phyloP scores from a whole-genome alignment of 306 rosid genomes.

The Citrullus colocynthis region DNA sequence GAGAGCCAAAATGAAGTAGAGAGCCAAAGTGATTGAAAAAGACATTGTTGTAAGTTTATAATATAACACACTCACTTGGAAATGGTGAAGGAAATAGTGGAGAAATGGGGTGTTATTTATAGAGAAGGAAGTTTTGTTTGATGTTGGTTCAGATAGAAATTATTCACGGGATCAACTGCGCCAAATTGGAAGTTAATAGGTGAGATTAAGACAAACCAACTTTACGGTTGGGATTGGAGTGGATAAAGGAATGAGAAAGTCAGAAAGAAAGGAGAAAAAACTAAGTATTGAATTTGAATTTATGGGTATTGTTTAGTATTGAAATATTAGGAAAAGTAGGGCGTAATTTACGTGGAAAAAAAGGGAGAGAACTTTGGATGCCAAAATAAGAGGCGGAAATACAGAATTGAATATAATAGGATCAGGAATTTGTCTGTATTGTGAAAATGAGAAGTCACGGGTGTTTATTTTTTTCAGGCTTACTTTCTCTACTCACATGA shows the following conservation, averaged over 20 bases:
- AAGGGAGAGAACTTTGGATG: background rate
- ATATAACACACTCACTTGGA: background rate
- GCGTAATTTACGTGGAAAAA: conserved; percentile 9
- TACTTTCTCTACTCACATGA: conserved; percentile 1
- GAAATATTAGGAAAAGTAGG: background rate
- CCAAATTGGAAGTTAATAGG: conserved; percentile 22
- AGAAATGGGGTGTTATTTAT: background rate
- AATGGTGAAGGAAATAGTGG: background rate
- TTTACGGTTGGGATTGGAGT: conserved; percentile 7
- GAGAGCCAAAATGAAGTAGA: conserved; percentile 20
- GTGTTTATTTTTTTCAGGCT: background rate
- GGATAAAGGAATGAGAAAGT: conserved; percentile 9
- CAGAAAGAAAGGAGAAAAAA: background rate
- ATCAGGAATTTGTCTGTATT: background rate
- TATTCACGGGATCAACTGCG: conserved; percentile 59
- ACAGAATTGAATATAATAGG: background rate
- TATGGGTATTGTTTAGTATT: background rate
- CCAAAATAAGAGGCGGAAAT: conserved; percentile 4
- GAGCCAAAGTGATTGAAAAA: background rate
- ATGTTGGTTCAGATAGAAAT: background rate
- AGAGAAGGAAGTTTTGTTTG: background rate
- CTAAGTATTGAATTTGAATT: background rate
- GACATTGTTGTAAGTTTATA: conserved; percentile 12
- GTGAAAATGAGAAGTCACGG: background rate
- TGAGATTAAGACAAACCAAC: conserved; percentile 4